Base-by-base conservation (phyloP, 2,329 filamentous ascomycete genomes). In the Penicillium occitanis region DNA sequence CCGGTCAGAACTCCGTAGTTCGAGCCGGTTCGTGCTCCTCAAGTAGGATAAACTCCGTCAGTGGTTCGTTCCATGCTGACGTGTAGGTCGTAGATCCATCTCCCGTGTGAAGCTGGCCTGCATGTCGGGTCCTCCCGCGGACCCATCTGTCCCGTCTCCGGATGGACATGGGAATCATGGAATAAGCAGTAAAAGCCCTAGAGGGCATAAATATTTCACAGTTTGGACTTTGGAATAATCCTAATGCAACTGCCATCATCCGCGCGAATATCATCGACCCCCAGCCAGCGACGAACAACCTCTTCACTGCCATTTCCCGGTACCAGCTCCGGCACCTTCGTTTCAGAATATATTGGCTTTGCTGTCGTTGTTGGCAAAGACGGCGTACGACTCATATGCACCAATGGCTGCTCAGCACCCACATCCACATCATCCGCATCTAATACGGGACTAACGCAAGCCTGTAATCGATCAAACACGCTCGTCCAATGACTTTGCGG, bases 361-460 rank as follows among this genome's bases (percentile, higher is more conserved):
- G 55, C 19, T 40, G 33, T 40, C 28, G 22, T 13, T 30, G 30
- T 37, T 48, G 61, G 61, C 14, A 66, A 44, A 22, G 61, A 66
- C 35, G 65, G 65, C 10, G 65, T 66, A 58, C 61, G 51, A 48
- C 61, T 66, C 44, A 66, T 25, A 17, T 61, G 53, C 46, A 66
- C 53, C 61, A 63, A 46, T 59, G 65, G 65, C 13, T 53, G 60
- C 11, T 35, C 22, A 35, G 35, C 13, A 33, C 37, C 35, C 8
- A 37, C 63, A 11, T 53, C 53, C n/a, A 30, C 53, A n/a, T 66
- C 53, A 33, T 63, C 61, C 40, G 22, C 60, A 50, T 63, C 65
- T 22, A 66, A 63, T 22, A 66, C 60, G 17, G 65, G 65, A 48
- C 53, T 66, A 28, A 66, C 65, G 48, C 60, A 66, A 14, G 65